Base-by-base conservation (phyloP, 805 yeast genomes). In the Ogataea paraovalis region DNA sequence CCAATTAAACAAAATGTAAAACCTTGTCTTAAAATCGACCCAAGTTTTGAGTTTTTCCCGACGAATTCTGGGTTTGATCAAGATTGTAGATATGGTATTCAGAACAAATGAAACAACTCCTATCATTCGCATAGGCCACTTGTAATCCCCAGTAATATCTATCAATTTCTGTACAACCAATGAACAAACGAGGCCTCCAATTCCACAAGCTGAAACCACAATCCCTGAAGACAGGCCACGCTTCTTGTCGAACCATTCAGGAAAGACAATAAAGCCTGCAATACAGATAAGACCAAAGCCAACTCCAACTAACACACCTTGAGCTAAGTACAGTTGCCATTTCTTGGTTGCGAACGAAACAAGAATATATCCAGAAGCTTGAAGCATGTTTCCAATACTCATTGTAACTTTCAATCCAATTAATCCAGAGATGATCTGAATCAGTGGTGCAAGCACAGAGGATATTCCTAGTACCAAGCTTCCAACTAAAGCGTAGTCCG, bases 401-500 rank as follows among this genome's bases (percentile, higher is more conserved):
- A 69, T 56, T 13, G 59, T 48, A 1, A 43, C 23, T 21, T 44
- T 54, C 43, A 53, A 38, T 2, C 67, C 67, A 13, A 59, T n/a
- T 4, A 56, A 40, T 4, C 56, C 57, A 25, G 57, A 49, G 5
- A 57, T n/a, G 10, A 60, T 41, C 23, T 56, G 56, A 2, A 54
- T 53, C 4, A 55, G 21, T 4, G 66, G 62, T 6, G 66, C 58
- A 14, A 55, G 28, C 9, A 49, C 23, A 42, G 57, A 61, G 6
- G 63, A 62, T 1, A 61, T 40, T 23, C 55, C 53, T 18, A 62
- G 41, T 41, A 80, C 75, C 10, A 82, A 48, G 8, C 87, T 86
- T 0, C 86, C 84, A 44, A 83, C 73, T 45, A 76, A 62, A 2
- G 86, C 83, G 57, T 76, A 83, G 50, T 80, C 85, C 46, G 73